Conservation (phyloP, 1,284 basidiomycete species). For the Acaromyces ingoldii region DNA sequence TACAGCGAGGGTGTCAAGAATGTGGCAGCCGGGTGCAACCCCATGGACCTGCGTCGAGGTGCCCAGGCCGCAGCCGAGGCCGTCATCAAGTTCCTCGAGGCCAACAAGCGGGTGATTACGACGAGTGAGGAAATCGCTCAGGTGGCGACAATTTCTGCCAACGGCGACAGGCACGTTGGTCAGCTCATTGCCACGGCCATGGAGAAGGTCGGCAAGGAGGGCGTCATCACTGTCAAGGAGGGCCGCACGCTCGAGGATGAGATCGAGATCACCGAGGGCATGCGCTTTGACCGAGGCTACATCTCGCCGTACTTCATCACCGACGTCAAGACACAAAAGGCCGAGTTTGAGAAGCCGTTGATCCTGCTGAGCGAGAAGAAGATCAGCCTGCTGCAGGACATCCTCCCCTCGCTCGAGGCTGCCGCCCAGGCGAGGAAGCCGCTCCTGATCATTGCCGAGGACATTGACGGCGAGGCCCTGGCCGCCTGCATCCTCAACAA, state of each 20-base stretch:
- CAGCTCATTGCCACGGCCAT: conserved; percentile 97
- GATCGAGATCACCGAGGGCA: conserved; percentile 98
- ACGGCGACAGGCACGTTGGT: conserved; percentile 90
- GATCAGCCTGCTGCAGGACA: conserved; percentile 90
- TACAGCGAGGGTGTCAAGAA: conserved; percentile 99
- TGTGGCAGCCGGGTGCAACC: conserved; percentile 97
- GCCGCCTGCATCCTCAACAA: conserved; percentile 98
- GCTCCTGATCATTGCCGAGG: conserved; percentile 92
- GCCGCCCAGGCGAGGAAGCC: conserved; percentile 88
- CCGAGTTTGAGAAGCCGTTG: conserved; percentile 93
- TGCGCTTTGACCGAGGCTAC: conserved; percentile 98
- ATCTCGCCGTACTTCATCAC: conserved; percentile 99
- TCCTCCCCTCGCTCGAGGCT: conserved; percentile 86
- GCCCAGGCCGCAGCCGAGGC: conserved; percentile 93
- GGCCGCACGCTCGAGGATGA: conserved; percentile 93
- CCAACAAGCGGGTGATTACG: conserved; percentile 88
- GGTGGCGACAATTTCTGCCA: conserved; percentile 97
- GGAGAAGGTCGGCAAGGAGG: conserved; percentile 99
- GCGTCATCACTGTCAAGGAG: conserved; percentile 99
- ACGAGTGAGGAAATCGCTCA: conserved; percentile 96
- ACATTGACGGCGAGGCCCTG: conserved; percentile 93
- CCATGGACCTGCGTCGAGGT: conserved; percentile 96
- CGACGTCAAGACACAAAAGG: conserved; percentile 93
- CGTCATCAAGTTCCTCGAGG: conserved; percentile 84
- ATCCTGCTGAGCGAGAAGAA: conserved; percentile 96